Evolutionary conservation across 495 filamentous ascomycete genomes (phyloP), one percentile per base, ranked within the genome.

Genomic region (Penicillium parvum): DNA sequence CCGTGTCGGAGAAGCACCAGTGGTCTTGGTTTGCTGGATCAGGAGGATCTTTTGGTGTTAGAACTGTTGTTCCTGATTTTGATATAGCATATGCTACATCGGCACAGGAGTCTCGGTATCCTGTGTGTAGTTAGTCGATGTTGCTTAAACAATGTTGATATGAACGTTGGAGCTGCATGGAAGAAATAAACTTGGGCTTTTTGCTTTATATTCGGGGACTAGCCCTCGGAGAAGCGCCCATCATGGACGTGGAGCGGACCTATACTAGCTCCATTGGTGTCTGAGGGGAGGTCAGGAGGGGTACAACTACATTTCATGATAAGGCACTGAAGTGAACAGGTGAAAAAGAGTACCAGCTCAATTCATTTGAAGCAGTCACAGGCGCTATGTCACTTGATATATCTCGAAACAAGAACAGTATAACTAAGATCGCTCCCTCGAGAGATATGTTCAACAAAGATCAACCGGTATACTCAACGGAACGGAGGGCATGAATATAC

Each of bases 1-100:
- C 55, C 14, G 57, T 65, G 39, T 65, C 62, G 11, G 62, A 57
- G 30, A 62, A 68, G 12, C 47, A 49, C 61, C 62, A 65, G 1
- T 57, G 50, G 26, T 55, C 16, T 39, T 63, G 16, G 21, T 50
- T 21, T n/a, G 48, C 36, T 0, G 50, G 47, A 14, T 52, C 35
- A 27, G 58, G 53, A 3, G 21, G 40, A 1, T 39, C n/a, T 11
- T 14, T 32, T 7, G 57, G 57, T 3, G 57, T 63, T 4, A 65
- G 42, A 3, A 61, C 44, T 7, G 22, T 35, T 16, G 52, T 51
- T 10, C 50, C 52, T 2, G 22, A 29, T 3, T 20, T 21, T 17
- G 36, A 36, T 10, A 65, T 34, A 0, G 53, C 23, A 39, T 55
- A 65, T 20, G 59, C 53, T 11, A 65, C 48, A 44, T 65, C 61